Evolutionary conservation across 2,329 filamentous ascomycete genomes (phyloP).

Genomic region (Penicillium expansum): DNA sequence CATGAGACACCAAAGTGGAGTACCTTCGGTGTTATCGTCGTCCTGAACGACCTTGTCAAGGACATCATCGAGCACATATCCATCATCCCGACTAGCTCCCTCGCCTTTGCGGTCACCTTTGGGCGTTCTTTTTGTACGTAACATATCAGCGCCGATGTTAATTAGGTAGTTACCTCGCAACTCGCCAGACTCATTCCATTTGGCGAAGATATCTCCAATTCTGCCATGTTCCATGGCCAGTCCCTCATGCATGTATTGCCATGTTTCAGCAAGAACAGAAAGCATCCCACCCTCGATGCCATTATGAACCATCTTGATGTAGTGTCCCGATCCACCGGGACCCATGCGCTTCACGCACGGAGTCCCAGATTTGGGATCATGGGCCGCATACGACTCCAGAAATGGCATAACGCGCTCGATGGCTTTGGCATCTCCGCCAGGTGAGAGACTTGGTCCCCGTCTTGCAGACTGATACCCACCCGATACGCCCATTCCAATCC

Average conservation of each 20-base stretch:
- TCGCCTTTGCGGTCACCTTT: constrained; percentile 36
- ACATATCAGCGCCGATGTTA: constrained; percentile 62
- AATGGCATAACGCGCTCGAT: constrained; percentile 61
- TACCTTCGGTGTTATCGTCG: constrained; percentile 64
- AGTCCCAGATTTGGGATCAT: constrained; percentile 55
- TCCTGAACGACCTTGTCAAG: constrained; percentile 72
- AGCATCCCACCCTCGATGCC: constrained; percentile 73
- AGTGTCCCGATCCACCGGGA: constrained; percentile 64
- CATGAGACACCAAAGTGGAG: constrained; percentile 63
- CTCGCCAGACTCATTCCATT: constrained; percentile 61
- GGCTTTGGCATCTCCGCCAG: constrained; percentile 58
- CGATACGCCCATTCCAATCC: constrained; percentile 66
- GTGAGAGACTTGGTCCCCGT: constrained; percentile 65
- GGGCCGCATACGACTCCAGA: constrained; percentile 60
- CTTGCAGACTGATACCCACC: constrained; percentile 68
- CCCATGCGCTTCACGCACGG: constrained; percentile 62
- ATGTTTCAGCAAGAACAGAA: constrained; percentile 61
- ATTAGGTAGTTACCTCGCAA: constrained; percentile 61
- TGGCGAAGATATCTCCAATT: constrained; percentile 57
- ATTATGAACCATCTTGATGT: constrained; percentile 74
- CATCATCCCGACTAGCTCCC: constrained; percentile 33
- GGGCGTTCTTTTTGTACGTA: constrained; percentile 49
- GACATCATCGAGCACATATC: constrained; percentile 59
- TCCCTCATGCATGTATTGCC: constrained; percentile 60
- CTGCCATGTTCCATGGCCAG: constrained; percentile 60